Conservation (phyloP, 2,329 filamentous ascomycete genomes). For the Diaporthe caulivora region DNA sequence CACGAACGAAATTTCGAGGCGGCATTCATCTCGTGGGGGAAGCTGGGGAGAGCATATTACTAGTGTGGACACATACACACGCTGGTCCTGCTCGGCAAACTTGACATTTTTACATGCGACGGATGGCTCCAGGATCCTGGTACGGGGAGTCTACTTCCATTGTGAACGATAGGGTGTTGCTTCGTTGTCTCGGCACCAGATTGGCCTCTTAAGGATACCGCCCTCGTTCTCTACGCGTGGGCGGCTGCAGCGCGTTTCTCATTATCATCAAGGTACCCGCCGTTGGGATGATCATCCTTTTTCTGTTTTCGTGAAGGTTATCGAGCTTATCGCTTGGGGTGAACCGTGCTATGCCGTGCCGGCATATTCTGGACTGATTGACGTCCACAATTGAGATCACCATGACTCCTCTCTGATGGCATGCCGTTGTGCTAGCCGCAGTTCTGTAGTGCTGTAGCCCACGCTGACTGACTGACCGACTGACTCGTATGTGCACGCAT, state of each 20-base stretch:
- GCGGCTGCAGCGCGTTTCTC: constrained; percentile 28
- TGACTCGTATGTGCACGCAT: background rate
- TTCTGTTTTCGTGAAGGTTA: constrained; percentile 21
- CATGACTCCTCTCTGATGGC: constrained; percentile 22
- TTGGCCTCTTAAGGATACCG: constrained; percentile 30
- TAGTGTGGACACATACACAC: constrained; percentile 16
- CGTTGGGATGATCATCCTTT: background rate
- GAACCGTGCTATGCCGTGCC: constrained; percentile 21
- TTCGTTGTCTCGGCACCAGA: constrained; percentile 36
- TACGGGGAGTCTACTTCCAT: constrained; percentile 33
- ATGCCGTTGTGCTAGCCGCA: background rate
- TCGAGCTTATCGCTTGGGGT: constrained; percentile 14
- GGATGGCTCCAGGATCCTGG: constrained; percentile 29
- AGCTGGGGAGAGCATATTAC: constrained; percentile 6
- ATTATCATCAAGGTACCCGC: constrained; percentile 9
- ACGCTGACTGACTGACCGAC: too few relatives aligned
- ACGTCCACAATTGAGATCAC: constrained; percentile 35
- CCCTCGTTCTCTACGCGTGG: constrained; percentile 32
- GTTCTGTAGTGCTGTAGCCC: background rate
- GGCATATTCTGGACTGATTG: constrained; percentile 26
- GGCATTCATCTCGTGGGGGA: constrained; percentile 19
- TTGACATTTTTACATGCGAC: constrained; percentile 30
- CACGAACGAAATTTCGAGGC: constrained; percentile 38
- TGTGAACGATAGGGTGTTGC: constrained; percentile 33
- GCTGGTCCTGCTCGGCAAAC: constrained; percentile 29